Evolutionary conservation across 768 basidiomycete species (phyloP).

Genomic region (Gymnopilus dilepis): DNA sequence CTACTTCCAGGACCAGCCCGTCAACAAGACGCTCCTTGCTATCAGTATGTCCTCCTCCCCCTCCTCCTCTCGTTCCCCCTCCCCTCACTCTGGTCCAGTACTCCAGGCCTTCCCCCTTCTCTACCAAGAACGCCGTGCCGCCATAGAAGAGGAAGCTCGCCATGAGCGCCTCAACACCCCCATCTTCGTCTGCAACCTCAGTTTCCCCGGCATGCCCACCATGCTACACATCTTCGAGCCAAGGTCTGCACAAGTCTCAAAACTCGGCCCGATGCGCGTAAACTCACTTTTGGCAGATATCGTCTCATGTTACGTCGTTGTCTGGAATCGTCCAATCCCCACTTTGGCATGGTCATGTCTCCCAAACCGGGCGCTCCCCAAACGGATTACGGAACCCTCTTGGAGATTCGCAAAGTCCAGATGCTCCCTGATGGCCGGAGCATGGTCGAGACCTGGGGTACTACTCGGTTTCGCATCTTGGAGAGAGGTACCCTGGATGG

Average conservation of each 20-base stretch:
- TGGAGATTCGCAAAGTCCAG: constrained; percentile 85
- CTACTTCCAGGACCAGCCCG: constrained; percentile 82
- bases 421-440: constrained; percentile 91
- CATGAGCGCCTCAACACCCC: constrained; percentile 85
- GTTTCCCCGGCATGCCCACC: constrained; percentile 91
- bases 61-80: constrained; percentile 3
- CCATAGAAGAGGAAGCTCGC: constrained; percentile 78
- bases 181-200: constrained; percentile 88
- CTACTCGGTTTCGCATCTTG: constrained; percentile 82
- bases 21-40: constrained; percentile 72
- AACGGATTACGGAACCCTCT: constrained; percentile 89
- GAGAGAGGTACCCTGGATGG: constrained; percentile 88
- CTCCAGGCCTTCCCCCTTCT: constrained; percentile 67
- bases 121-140: constrained; percentile 65
- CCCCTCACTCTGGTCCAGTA: constrained; percentile 45
- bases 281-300: constrained; percentile 53
- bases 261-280: not conserved
- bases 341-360: constrained; percentile 94
- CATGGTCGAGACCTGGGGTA: constrained; percentile 71
- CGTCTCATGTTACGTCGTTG: constrained; percentile 97
- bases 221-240: constrained; percentile 95
- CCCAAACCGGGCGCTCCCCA: constrained; percentile 42
- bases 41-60: constrained; percentile 56
- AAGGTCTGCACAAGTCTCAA: constrained; percentile 41
- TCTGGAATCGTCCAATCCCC: constrained; percentile 74